Evolutionary conservation across 2,329 filamentous ascomycete genomes (phyloP), one percentile per base, ranked within the genome.

Genomic region (Aspergillus thermomutatus): DNA sequence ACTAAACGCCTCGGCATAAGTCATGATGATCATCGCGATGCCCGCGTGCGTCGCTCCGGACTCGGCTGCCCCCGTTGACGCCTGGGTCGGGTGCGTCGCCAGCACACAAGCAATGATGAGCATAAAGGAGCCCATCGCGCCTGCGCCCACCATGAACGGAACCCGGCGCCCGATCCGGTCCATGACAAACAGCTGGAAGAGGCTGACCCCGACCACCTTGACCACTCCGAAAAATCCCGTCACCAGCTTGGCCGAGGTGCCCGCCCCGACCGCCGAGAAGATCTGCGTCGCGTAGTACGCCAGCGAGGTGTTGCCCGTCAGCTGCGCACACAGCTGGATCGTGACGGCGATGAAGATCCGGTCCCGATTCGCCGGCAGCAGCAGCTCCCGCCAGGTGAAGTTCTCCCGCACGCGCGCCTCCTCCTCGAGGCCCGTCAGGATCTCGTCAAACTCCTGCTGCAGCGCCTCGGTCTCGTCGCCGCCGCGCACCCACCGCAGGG

Each of bases 261-360:
- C 79, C 5, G 79, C 79, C 3, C 80, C 80, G 9, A 82, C 78
- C 3, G 79, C 73, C 14, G 71, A 70, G 67, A 83, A 83, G 43
- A 83, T 78, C 62, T 83, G 80, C 0, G 78, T 80, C 1, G 79
- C 79, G 61, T 80, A 82, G 60, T 82, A 82, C 2, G 80, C 80
- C 23, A 82, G 65, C 0, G 78, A 79, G 0, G 79, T 82, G 55
- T 80, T 81, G 40, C 80, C 79, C 1, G 79, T 82, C 11, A 82
- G 67, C 66, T 83, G 79, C 5, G 71, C 70, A 68, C 75, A 75
- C 26, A 81, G 76, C 55, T 82, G 80, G 14, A 82, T 78, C n/a
- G 79, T 75, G 52, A 83, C 71, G 17, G 79, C 75, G 26, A 81
- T 69, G 59, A 80, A 72, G 52, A 83, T 71, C 14, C 81, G 76